phyloP scores from a whole-genome alignment of 75 land plant species.

The Pseudotsuga menziesii region DNA sequence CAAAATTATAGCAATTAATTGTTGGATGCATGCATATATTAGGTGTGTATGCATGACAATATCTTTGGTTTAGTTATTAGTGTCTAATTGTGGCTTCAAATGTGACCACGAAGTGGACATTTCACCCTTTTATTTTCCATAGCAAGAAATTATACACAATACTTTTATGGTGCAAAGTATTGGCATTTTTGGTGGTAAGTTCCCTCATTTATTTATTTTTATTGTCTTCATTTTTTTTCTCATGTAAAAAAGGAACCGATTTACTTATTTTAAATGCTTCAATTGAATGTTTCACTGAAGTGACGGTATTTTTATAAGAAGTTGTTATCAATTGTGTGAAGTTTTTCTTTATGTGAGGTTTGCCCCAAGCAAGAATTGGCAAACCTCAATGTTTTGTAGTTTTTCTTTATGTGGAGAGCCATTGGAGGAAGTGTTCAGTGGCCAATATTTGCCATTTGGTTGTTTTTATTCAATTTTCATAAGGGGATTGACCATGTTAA shows the following conservation, averaged over 20 bases:
- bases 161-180: slow-evolving; percentile 81
- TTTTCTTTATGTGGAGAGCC: neutral
- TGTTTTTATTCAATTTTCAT: too few species aligned
- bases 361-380: neutral
- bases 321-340: neutral
- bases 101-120: slow-evolving; percentile 69
- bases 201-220: neutral
- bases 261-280: neutral
- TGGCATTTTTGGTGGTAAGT: slow-evolving; percentile 84
- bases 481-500: too few species aligned
- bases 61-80: too few species aligned
- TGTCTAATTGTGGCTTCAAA: slow-evolving; percentile 13
- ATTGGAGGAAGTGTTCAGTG: too few species aligned
- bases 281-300: too few species aligned
- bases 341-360: too few species aligned
- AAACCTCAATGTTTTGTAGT: neutral
- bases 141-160: slow-evolving; percentile 93
- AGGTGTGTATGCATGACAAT: too few species aligned
- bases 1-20: neutral
- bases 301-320: too few species aligned
- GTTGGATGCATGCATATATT: neutral
- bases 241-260: neutral
- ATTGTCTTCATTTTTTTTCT: neutral
- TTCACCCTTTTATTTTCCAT: slow-evolving; percentile 85
- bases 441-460: too few species aligned